phyloP scores from a whole-genome alignment of 1,139 yeast genomes.

The Sugiyamaella neomexicana region DNA sequence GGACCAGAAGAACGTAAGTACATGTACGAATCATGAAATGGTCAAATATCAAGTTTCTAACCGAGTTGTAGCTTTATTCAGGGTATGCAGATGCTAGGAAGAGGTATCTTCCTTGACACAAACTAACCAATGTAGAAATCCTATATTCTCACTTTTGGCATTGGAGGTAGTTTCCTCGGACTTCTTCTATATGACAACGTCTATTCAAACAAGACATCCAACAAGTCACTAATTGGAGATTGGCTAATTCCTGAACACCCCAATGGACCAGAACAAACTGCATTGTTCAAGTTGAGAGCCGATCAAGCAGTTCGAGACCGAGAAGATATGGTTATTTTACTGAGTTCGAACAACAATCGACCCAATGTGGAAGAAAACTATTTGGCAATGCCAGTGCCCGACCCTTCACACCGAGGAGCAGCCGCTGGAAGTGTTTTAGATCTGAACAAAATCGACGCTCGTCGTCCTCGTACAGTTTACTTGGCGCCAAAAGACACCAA shows the following conservation, averaged over 20 bases:
- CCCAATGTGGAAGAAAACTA: slow-evolving; percentile 26
- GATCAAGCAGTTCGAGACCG: slow-evolving; percentile 23
- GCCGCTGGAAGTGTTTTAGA: slow-evolving; percentile 32
- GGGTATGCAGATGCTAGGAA: background rate
- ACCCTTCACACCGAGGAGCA: slow-evolving; percentile 30
- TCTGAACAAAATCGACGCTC: slow-evolving; percentile 29
- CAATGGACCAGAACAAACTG: slow-evolving; percentile 22
- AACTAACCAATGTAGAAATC: slow-evolving; percentile 21
- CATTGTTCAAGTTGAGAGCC: slow-evolving; percentile 15
- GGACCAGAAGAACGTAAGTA: slow-evolving; percentile 27
- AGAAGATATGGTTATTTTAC: slow-evolving; percentile 25
- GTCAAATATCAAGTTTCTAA: background rate
- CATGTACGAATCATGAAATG: background rate
- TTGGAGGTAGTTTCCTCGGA: slow-evolving; percentile 30
- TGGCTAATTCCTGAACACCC: slow-evolving; percentile 30
- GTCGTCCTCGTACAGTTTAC: slow-evolving; percentile 30
- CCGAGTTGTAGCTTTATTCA: slow-evolving; percentile 14
- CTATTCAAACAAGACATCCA: slow-evolving; percentile 25
- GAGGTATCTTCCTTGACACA: too few relatives aligned
- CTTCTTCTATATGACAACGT: slow-evolving; percentile 32
- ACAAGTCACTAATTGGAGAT: slow-evolving; percentile 34
- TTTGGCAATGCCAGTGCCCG: slow-evolving; percentile 32
- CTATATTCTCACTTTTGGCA: slow-evolving; percentile 28
- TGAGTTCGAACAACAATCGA: slow-evolving; percentile 27
- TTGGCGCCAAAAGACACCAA: slow-evolving; percentile 21